phyloP scores from a whole-genome alignment of 208 protist genomes.

The Strigomonas galati region DNA sequence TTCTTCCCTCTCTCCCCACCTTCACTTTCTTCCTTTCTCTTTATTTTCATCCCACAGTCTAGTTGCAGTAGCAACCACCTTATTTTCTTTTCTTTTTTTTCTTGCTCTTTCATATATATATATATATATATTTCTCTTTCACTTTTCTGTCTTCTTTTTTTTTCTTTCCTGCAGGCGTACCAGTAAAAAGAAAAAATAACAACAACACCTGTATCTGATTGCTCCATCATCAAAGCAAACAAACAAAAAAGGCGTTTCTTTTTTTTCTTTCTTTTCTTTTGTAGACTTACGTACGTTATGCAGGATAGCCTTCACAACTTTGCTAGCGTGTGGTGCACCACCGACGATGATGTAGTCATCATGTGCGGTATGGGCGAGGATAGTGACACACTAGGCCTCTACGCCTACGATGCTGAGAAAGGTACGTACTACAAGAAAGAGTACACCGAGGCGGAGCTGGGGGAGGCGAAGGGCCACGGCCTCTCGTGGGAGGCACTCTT shows the following conservation, averaged over 20 bases:
- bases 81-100: too few relatives aligned
- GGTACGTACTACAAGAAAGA: slow-evolving; percentile 47
- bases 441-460: slow-evolving; percentile 43
- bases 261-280: slow-evolving; percentile 4
- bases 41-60: slow-evolving; percentile 6
- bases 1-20: background rate
- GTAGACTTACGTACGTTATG: slow-evolving; percentile 29
- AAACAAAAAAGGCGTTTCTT: slow-evolving; percentile 7
- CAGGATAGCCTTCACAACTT: slow-evolving; percentile 49
- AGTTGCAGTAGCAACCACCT: too few relatives aligned
- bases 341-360: slow-evolving; percentile 34
- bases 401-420: slow-evolving; percentile 29
- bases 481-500: slow-evolving; percentile 68
- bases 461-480: slow-evolving; percentile 29
- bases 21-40: slow-evolving; percentile 7
- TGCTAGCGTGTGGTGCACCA: slow-evolving; percentile 45
- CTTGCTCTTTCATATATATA: background rate
- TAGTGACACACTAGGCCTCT: slow-evolving; percentile 48
- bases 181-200: too few relatives aligned
- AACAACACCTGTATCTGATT: slow-evolving; percentile 4
- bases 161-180: slow-evolving; percentile 2
- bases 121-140: slow-evolving; percentile 6
- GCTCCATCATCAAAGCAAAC: slow-evolving; percentile 1
- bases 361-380: slow-evolving; percentile 60
- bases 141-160: slow-evolving; percentile 1